phyloP scores from a whole-genome alignment of 164 flowering plant species.

The Vitis cinerea region DNA sequence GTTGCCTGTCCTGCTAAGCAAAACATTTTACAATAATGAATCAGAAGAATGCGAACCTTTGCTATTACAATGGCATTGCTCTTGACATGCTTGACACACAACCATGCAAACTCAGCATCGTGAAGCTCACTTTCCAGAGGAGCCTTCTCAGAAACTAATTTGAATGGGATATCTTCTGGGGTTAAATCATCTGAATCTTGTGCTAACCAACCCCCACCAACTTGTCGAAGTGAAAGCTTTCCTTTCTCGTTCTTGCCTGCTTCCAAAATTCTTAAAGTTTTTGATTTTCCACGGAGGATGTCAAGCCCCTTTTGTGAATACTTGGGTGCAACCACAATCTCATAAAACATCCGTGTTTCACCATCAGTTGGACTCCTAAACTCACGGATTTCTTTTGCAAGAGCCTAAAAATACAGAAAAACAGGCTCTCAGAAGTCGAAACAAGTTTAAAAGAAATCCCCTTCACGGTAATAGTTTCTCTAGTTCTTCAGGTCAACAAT shows the following conservation, averaged over 20 bases:
- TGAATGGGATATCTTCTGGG: conserved; percentile 71
- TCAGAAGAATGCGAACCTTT: conserved; percentile 47
- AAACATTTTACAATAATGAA: neutral
- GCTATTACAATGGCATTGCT: conserved; percentile 99
- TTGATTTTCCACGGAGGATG: conserved; percentile 87
- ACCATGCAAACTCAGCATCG: conserved; percentile 98
- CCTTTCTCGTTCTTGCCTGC: conserved; percentile 75
- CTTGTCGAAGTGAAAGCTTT: conserved; percentile 91
- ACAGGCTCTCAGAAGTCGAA: neutral
- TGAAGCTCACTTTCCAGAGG: conserved; percentile 62
- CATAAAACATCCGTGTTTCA: conserved; percentile 97
- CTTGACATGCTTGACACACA: conserved; percentile 96
- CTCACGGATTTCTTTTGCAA: conserved; percentile 91
- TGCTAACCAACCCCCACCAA: conserved; percentile 97
- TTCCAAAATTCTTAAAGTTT: conserved; percentile 88
- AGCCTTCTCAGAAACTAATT: conserved; percentile 49
- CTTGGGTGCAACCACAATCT: conserved; percentile 96
- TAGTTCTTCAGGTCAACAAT: neutral
- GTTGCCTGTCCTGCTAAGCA: too few species aligned
- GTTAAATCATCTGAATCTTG: conserved; percentile 91
- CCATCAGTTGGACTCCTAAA: conserved; percentile 98
- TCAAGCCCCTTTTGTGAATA: conserved; percentile 86
- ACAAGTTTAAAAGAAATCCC: neutral
- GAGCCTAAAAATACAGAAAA: conserved; percentile 45
- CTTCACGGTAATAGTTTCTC: neutral